Evolutionary conservation across 2,329 filamentous ascomycete genomes (phyloP), one percentile per base, ranked within the genome.

Genomic region (Leptographium procerum): DNA sequence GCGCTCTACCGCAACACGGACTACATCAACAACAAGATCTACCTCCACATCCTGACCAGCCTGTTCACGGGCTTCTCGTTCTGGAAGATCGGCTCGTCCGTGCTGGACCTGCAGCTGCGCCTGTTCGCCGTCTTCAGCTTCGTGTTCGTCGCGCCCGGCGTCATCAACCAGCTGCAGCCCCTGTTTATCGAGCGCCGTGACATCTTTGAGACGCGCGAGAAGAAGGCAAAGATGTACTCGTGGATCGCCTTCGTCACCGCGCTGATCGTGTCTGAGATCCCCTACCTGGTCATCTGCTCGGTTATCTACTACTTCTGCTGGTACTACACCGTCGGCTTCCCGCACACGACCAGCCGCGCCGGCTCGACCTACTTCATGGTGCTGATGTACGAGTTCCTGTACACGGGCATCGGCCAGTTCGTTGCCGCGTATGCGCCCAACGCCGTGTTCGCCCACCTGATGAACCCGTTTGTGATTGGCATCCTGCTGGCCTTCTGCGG

Each of bases 161-260:
- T 22, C 45, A 36, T 53, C 22, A 53, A 36, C 33, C 52, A 36
- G n/a, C 33, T 33, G 24, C 45, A 48, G 45, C 89, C 89, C 1
- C 86, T 89, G 64, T 94, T 95, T 64, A 86, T 92, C 64, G 83
- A 85, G n/a, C 88, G 92, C 66, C 83, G 89, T 57, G 82, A 85
- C 13, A 76, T 95, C 0, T 95, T 92, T 70, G 89, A 94, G 72
- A 87, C 87, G 26, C 87, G 88, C 52, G 89, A 95, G 72, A 82
- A 88, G 7, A 89, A 88, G 0, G 88, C 86, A 52, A 91, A 91
- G 73, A 83, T 88, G 0, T 95, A 95, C 70, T 84, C 83, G 52
- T 95, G 89, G 89, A 84, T 87, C 68, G 82, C 88, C 7, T 94
- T 94, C 69, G 87, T 94, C 77, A 74, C 91, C 33, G 83, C 86